These are phyloP conservation scores for Ceratobasidium sp. DNA, from an alignment of 1,284 basidiomycete species.

Conservation along the genomic window DNA sequence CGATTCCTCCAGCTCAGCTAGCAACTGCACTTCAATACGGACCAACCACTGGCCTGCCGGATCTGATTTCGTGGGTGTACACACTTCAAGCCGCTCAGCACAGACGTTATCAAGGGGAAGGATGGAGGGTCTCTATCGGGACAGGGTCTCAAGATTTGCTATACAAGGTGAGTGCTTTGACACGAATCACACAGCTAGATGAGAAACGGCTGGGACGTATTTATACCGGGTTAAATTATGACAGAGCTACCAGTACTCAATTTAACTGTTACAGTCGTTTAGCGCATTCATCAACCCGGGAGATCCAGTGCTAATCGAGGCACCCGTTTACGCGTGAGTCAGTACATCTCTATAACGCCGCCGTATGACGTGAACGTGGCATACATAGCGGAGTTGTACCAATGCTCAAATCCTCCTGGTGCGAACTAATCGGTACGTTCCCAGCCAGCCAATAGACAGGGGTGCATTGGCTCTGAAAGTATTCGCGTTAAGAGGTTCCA, in stretches of 20 bases:
- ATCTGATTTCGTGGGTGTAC: conserved; percentile 73
- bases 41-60: conserved; percentile 77
- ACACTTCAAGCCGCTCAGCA: conserved; percentile 78
- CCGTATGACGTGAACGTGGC: neutral
- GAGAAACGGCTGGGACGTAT: no score
- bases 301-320: conserved; percentile 87
- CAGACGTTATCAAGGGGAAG: conserved; percentile 68
- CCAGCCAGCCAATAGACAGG: no score
- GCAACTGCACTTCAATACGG: conserved; percentile 81
- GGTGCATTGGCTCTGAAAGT: neutral
- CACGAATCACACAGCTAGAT: no score
- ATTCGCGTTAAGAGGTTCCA: conserved; percentile 72
- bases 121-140: conserved; percentile 79
- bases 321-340: conserved; percentile 86
- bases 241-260: no score
- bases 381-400: conserved; percentile 71
- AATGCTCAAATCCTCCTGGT: conserved; percentile 70
- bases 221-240: neutral
- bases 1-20: conserved; percentile 70
- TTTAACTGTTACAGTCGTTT: conserved; percentile 13
- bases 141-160: conserved; percentile 91
- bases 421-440: conserved; percentile 74
- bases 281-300: conserved; percentile 78
- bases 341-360: neutral
- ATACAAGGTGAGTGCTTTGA: conserved; percentile 73